Evolutionary conservation across 2,329 filamentous ascomycete species (phyloP).

Genomic region (Knufia fluminis): DNA sequence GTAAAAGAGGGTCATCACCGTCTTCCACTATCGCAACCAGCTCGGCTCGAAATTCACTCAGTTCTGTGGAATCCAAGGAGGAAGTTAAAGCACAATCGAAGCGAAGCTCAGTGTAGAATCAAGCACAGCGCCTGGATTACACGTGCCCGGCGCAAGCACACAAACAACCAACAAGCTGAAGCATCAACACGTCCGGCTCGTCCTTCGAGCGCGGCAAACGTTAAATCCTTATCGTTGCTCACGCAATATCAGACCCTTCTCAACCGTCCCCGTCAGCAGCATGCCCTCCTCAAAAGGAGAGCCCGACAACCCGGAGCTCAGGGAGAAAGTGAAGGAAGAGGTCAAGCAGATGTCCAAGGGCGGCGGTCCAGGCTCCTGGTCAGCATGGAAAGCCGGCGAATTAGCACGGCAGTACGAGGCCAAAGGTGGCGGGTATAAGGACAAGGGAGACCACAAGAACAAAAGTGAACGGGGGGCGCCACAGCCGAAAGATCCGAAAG

Average conservation of each 20-base stretch:
- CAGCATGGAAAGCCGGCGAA: slow-evolving; percentile 23
- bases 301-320: slow-evolving; percentile 19
- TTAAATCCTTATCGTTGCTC: neutral
- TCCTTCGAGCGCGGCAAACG: neutral
- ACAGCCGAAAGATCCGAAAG: slow-evolving; percentile 18
- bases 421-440: slow-evolving; percentile 18
- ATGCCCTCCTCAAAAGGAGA: slow-evolving; percentile 21
- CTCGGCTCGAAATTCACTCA: slow-evolving; percentile 4
- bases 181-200: neutral
- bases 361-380: slow-evolving; percentile 20
- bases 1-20: neutral
- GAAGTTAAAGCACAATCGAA: neutral
- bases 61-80: neutral
- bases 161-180: neutral
- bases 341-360: slow-evolving; percentile 20
- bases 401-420: slow-evolving; percentile 18
- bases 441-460: slow-evolving; percentile 19
- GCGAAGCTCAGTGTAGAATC: neutral
- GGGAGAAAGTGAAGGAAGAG: slow-evolving; percentile 22
- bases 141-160: neutral
- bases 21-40: neutral
- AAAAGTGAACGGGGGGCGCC: slow-evolving; percentile 20
- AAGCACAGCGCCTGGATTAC: too few species aligned
- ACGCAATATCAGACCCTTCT: neutral
- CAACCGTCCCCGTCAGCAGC: neutral